phyloP scores from a whole-genome alignment of 345 rosid species.

The Eucalyptus albens region DNA sequence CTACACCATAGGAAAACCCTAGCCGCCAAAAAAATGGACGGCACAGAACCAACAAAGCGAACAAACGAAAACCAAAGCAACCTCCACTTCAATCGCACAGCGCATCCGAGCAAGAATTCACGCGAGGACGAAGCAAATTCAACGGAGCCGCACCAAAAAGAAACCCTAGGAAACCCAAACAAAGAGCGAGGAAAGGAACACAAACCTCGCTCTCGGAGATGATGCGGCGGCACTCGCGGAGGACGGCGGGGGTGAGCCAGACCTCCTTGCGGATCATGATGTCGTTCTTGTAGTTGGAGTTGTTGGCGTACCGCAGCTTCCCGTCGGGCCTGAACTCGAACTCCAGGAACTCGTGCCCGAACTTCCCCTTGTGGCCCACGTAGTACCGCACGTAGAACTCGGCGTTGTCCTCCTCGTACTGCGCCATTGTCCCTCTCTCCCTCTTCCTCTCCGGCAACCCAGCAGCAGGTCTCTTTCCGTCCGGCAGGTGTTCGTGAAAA shows the following conservation, averaged over 20 bases:
- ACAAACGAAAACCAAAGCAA: not conserved
- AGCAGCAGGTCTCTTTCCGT: too few species aligned
- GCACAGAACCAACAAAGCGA: not conserved
- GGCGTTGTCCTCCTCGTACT: conserved; percentile 38
- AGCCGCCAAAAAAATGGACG: not conserved
- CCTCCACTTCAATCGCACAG: not conserved
- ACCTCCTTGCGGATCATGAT: conserved; percentile 98
- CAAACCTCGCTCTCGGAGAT: conserved; percentile 90
- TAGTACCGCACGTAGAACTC: conserved; percentile 93
- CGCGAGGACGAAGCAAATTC: not conserved
- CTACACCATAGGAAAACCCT: not conserved
- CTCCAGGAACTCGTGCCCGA: conserved; percentile 98
- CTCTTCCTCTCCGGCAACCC: not conserved
- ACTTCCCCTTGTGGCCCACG: conserved; percentile 98
- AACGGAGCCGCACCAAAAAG: not conserved
- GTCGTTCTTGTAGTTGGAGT: conserved; percentile 99
- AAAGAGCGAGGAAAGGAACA: not conserved
- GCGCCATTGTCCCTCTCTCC: not conserved
- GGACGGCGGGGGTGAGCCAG: conserved; percentile 87
- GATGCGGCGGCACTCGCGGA: conserved; percentile 94
- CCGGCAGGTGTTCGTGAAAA: not conserved
- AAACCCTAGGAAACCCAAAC: not conserved
- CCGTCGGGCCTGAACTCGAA: conserved; percentile 96
- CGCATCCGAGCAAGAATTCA: not conserved
- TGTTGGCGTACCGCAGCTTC: conserved; percentile 96